Conservation (phyloP, 2,329 filamentous ascomycete genomes). For the Alternaria infectoria region DNA sequence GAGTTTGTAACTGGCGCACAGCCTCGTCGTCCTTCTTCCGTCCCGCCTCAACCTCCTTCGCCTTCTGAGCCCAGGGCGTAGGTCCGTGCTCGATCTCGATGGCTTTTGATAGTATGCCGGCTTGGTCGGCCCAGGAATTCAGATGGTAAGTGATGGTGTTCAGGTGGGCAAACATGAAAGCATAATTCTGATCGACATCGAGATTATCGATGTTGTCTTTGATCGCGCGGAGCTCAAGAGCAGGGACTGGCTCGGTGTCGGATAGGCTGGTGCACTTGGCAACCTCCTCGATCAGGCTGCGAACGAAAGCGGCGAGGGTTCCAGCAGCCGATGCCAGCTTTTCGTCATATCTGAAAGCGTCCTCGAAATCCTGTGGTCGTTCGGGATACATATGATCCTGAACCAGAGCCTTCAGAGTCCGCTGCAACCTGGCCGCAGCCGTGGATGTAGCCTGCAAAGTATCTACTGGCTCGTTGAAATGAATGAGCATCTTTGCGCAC, state of each 20-base stretch:
- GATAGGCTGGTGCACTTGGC: constrained; percentile 8
- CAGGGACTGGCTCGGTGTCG: constrained; percentile 6
- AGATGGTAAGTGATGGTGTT: constrained; percentile 2
- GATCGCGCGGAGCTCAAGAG: constrained; percentile 1
- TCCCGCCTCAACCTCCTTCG: constrained; percentile 80
- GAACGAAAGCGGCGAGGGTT: constrained; percentile 18
- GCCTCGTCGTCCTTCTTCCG: constrained; percentile 82
- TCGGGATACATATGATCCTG: constrained; percentile 37
- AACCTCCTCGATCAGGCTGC: constrained; percentile 18
- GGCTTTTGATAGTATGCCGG: constrained; percentile 53
- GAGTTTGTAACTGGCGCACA: constrained; percentile 80
- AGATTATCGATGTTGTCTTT: constrained; percentile 10
- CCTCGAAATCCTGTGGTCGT: constrained; percentile 27
- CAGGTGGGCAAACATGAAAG: constrained; percentile 7
- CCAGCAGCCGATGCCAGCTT: constrained; percentile 21
- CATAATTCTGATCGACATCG: constrained; percentile 5
- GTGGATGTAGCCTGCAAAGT: constrained; percentile 21
- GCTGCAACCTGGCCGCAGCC: constrained; percentile 28
- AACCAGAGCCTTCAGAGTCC: constrained; percentile 28
- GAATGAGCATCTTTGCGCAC: constrained; percentile 51
- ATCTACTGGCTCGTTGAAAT: constrained; percentile 21
- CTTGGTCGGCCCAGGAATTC: constrained; percentile 67
- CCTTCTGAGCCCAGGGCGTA: constrained; percentile 83
- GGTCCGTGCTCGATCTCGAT: constrained; percentile 70
- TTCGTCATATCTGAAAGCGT: constrained; percentile 28